phyloP scores from a whole-genome alignment of 495 filamentous ascomycete genomes.

The Aspergillus leporis region DNA sequence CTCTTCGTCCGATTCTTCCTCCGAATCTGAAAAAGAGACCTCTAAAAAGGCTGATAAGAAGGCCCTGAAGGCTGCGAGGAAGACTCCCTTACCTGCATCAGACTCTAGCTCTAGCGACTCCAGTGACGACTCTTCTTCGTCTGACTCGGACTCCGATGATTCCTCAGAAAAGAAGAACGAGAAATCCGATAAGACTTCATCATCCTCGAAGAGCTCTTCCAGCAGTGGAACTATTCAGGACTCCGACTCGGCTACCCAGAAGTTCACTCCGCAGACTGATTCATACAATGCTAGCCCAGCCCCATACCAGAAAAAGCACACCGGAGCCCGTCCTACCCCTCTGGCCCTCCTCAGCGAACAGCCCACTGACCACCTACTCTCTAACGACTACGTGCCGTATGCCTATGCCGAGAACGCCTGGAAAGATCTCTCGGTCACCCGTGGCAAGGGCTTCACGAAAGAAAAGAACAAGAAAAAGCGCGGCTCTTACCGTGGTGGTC shows the following conservation, averaged over 20 bases:
- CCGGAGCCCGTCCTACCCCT: slow-evolving; percentile 45
- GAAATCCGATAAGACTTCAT: slow-evolving; percentile 15
- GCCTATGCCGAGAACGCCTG: slow-evolving; percentile 88
- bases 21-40: slow-evolving; percentile 35
- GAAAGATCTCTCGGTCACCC: slow-evolving; percentile 83
- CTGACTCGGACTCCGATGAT: slow-evolving; percentile 27
- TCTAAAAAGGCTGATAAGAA: slow-evolving; percentile 34
- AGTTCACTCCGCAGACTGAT: slow-evolving; percentile 26
- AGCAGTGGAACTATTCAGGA: slow-evolving; percentile 36
- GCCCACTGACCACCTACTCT: slow-evolving; percentile 50
- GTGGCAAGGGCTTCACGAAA: slow-evolving; percentile 97
- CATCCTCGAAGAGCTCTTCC: slow-evolving; percentile 24
- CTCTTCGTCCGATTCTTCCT: slow-evolving; percentile 36
- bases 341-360: slow-evolving; percentile 48
- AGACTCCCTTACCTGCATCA: slow-evolving; percentile 53
- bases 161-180: slow-evolving; percentile 29
- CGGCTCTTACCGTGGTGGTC: slow-evolving; percentile 83
- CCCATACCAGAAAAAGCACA: slow-evolving; percentile 52
- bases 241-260: slow-evolving; percentile 33
- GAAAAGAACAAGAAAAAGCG: slow-evolving; percentile 97
- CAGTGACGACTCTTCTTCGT: slow-evolving; percentile 19
- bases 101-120: slow-evolving; percentile 27
- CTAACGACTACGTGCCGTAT: slow-evolving; percentile 76
- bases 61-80: slow-evolving; percentile 50
- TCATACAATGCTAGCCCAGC: slow-evolving; percentile 48